Percentiles rank a stretch among this genome's conserved stretches.
Conservation (phyloP, 495 filamentous ascomycete species). For the Penicillium flavigenum region DNA sequence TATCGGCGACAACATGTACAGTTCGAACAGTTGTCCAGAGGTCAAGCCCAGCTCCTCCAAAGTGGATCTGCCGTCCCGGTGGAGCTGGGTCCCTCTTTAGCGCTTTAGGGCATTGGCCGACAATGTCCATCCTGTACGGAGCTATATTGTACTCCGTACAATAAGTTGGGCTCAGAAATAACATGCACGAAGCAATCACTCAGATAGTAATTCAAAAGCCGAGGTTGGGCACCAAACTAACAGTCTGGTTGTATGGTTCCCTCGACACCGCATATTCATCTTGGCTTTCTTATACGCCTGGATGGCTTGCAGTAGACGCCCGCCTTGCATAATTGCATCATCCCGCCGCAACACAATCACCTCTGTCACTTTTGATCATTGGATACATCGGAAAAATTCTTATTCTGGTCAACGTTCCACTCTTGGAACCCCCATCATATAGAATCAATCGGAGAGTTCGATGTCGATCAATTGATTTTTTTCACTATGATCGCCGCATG, state of each 20-base stretch:
- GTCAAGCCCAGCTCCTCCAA: conserved; percentile 8
- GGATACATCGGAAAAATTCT: conserved; percentile 11
- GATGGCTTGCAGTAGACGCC: conserved; percentile 23
- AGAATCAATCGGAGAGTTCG: no score
- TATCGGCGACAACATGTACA: neutral
- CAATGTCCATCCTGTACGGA: neutral
- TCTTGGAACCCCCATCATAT: neutral
- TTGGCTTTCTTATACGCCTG: conserved; percentile 16
- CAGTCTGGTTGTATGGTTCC: neutral
- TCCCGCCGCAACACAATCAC: conserved; percentile 15
- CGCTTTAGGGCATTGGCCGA: conserved; percentile 4
- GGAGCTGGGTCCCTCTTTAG: conserved; percentile 10
- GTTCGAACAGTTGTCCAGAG: neutral
- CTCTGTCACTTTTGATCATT: conserved; percentile 7
- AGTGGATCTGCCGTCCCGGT: conserved; percentile 14
- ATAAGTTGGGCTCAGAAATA: neutral
- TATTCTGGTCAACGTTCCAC: neutral
- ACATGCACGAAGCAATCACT: neutral
- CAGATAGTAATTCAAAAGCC: neutral
- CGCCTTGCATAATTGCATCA: conserved; percentile 26
- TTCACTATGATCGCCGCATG: neutral
- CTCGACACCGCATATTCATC: conserved; percentile 12
- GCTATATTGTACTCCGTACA: no score
- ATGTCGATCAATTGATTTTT: neutral
- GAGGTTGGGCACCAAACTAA: conserved; percentile 11